A percentile compares a stretch with the other conserved stretches of the same genome.
Evolutionary conservation across 768 basidiomycete genomes (phyloP).

Genomic region (Lenzites betulinus): DNA sequence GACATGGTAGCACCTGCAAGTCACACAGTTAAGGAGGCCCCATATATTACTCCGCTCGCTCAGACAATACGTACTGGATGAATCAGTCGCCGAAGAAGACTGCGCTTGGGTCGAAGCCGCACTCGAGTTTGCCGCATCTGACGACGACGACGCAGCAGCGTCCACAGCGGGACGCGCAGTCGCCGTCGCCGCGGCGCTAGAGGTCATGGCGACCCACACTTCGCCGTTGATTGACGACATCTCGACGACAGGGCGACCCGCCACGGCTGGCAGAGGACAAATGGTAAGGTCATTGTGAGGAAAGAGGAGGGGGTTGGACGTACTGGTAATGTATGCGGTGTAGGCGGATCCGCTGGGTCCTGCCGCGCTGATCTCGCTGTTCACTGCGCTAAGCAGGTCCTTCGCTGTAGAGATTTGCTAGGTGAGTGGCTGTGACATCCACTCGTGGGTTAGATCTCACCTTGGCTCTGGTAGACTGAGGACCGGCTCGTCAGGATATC

Average conservation of each 20-base stretch:
- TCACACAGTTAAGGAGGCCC: too few species aligned
- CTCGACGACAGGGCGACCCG: background rate
- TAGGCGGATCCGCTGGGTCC: background rate
- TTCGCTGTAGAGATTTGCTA: background rate
- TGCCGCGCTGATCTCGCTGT: conserved; percentile 1
- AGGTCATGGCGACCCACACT: background rate
- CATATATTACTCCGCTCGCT: background rate
- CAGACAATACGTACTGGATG: background rate
- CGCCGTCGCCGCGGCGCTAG: background rate
- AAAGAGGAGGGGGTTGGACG: background rate
- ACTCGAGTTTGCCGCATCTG: background rate
- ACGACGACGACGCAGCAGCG: background rate
- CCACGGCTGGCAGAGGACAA: background rate
- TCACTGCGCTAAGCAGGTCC: background rate
- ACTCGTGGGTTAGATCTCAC: background rate
- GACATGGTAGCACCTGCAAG: background rate
- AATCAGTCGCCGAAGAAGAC: background rate
- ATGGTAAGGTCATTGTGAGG: background rate
- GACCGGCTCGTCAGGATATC: background rate
- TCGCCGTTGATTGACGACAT: background rate
- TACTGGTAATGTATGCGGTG: conserved; percentile 7
- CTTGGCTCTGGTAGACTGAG: background rate
- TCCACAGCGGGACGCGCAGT: background rate
- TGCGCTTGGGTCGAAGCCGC: background rate
- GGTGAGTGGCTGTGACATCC: background rate